Conservation (phyloP, 2,329 filamentous ascomycete genomes). For the Ascochyta fabae region DNA sequence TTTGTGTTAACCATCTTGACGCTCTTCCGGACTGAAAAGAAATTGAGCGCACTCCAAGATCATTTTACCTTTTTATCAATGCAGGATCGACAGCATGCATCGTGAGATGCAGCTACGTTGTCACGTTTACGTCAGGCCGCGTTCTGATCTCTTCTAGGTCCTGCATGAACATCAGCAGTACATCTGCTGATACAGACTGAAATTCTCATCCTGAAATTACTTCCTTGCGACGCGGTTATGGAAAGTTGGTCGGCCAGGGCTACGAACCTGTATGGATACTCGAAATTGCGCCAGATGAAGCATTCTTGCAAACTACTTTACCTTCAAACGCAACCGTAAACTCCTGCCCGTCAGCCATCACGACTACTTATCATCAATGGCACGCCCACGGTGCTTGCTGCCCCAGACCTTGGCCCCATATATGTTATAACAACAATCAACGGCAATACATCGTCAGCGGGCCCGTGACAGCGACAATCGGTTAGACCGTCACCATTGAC, state of each 20-base stretch:
- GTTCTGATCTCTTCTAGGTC: background rate
- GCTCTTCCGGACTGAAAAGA: background rate
- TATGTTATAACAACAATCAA: conserved; percentile 18
- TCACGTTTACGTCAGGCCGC: conserved; percentile 3
- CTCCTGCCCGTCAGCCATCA: too few species aligned
- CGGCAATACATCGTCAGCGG: conserved; percentile 11
- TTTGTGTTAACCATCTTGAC: conserved; percentile 26
- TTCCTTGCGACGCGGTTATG: background rate
- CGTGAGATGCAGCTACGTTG: background rate
- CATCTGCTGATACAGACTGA: background rate
- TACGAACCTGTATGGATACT: too few species aligned
- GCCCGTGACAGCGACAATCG: conserved; percentile 14
- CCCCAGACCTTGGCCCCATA: conserved; percentile 16
- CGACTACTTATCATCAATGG: background rate
- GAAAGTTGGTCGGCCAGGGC: too few species aligned
- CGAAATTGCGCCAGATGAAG: too few species aligned
- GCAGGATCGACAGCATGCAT: background rate
- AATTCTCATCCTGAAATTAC: background rate
- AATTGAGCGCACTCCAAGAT: too few species aligned
- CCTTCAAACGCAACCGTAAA: too few species aligned
- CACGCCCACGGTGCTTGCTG: background rate
- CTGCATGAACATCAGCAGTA: background rate
- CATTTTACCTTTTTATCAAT: background rate
- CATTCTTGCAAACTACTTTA: too few species aligned
- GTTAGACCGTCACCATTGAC: conserved; percentile 17